These are phyloP conservation scores for Aspergillus conjunctus DNA, from an alignment of 495 filamentous ascomycete genomes.

Conservation along the genomic window DNA sequence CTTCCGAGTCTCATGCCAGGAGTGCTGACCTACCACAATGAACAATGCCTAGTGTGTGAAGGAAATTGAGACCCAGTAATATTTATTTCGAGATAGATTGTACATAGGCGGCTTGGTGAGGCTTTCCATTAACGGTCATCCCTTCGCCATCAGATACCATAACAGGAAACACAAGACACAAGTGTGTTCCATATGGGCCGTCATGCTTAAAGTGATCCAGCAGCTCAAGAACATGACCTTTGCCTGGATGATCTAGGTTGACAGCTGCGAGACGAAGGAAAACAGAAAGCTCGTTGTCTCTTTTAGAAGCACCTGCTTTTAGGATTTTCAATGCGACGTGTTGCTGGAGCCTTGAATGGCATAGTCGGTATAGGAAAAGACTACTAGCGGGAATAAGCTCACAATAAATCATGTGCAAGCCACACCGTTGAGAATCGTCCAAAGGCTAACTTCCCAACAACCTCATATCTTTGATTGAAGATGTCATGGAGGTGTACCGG, in stretches of 20 bases:
- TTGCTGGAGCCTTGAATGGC: conserved; percentile 26
- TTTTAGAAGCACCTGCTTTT: conserved; percentile 26
- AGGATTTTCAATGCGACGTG: conserved; percentile 40
- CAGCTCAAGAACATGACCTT: conserved; percentile 39
- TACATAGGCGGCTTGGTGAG: conserved; percentile 6
- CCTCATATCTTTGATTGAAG: conserved; percentile 47
- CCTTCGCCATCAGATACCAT: conserved; percentile 27
- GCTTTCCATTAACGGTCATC: conserved; percentile 19
- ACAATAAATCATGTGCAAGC: conserved; percentile 45
- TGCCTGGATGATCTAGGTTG: conserved; percentile 27
- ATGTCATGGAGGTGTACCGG: conserved; percentile 28
- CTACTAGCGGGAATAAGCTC: neutral
- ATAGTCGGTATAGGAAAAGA: conserved; percentile 1
- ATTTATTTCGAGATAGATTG: conserved; percentile 16
- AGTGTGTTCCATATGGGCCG: conserved; percentile 51
- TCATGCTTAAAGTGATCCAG: conserved; percentile 46
- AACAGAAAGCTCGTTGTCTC: conserved; percentile 13
- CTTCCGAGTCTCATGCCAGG: neutral
- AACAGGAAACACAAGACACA: conserved; percentile 47
- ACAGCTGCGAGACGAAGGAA: conserved; percentile 12
- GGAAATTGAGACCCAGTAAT: conserved; percentile 17
- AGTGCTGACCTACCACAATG: conserved; percentile 16
- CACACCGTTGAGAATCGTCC: conserved; percentile 56
- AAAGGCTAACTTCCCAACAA: conserved; percentile 56
- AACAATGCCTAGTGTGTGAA: conserved; percentile 11